Percentiles rank a stretch among this genome's conserved stretches.
These are phyloP conservation scores for Passalora sequoiae DNA, from an alignment of 2,329 filamentous ascomycete species.

Conservation along the genomic window DNA sequence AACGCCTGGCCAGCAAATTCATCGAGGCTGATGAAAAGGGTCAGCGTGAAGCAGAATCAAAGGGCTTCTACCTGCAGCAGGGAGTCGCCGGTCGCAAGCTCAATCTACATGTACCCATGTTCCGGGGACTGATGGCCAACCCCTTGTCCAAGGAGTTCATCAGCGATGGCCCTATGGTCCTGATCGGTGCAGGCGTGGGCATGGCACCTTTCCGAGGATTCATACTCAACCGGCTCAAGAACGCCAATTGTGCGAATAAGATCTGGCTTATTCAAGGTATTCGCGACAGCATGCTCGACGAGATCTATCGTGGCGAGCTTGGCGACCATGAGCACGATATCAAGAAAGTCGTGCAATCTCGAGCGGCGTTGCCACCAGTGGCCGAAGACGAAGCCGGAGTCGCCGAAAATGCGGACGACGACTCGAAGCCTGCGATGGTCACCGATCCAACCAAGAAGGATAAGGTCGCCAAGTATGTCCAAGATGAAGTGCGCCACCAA, in stretches of 20 bases:
- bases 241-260: slow-evolving; percentile 94
- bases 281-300: slow-evolving; percentile 88
- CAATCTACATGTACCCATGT: slow-evolving; percentile 84
- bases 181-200: slow-evolving; percentile 93
- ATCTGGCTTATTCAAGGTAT: slow-evolving; percentile 95
- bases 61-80: slow-evolving; percentile 41
- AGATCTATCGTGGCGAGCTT: slow-evolving; percentile 95
- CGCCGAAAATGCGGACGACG: slow-evolving; percentile 41
- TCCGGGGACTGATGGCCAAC: slow-evolving; percentile 96
- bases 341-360: slow-evolving; percentile 48
- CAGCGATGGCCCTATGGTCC: slow-evolving; percentile 90
- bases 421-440: slow-evolving; percentile 49
- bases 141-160: slow-evolving; percentile 88
- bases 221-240: slow-evolving; percentile 87
- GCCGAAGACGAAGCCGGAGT: slow-evolving; percentile 28
- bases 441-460: slow-evolving; percentile 61
- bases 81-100: slow-evolving; percentile 36
- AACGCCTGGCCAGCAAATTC: slow-evolving; percentile 71
- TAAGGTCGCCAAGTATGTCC: slow-evolving; percentile 81
- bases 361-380: slow-evolving; percentile 30
- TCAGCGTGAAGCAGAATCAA: slow-evolving; percentile 37
- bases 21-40: slow-evolving; percentile 63
- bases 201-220: slow-evolving; percentile 97
- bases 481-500: slow-evolving; percentile 87
- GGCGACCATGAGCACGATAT: slow-evolving; percentile 70